Percentiles rank a stretch among this genome's conserved stretches.
Conservation (phyloP, 2,329 filamentous ascomycete species). For the Curvularia lunata region DNA sequence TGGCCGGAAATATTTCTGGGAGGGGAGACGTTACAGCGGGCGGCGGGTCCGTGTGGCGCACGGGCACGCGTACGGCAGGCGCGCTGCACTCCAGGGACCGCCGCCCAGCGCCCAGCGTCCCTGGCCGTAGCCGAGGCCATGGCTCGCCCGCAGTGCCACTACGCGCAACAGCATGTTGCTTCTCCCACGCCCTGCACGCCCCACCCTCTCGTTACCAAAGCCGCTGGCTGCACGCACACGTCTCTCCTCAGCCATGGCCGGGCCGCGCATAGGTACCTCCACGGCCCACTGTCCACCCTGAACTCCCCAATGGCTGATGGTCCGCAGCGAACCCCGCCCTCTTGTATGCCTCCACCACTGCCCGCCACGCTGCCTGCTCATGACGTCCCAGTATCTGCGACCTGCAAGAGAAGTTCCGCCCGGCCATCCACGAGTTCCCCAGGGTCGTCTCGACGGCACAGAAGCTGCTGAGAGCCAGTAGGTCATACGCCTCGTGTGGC, state of each 20-base stretch:
- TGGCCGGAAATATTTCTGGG: constrained; percentile 14
- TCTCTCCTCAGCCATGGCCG: constrained; percentile 35
- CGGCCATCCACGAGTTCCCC: constrained; percentile 82
- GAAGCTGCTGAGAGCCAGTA: constrained; percentile 60
- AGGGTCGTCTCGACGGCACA: constrained; percentile 67
- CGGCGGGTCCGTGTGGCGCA: neutral
- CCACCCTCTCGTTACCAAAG: constrained; percentile 1
- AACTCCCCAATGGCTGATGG: constrained; percentile 32
- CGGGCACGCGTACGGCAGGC: constrained; percentile 14
- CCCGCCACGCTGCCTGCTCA: constrained; percentile 26
- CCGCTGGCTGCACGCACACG: constrained; percentile 6
- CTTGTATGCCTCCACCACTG: constrained; percentile 40
- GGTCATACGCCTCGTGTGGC: constrained; percentile 18
- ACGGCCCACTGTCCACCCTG: constrained; percentile 19
- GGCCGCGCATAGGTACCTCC: constrained; percentile 39
- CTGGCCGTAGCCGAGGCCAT: constrained; percentile 23
- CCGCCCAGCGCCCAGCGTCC: constrained; percentile 1
- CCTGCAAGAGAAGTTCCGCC: constrained; percentile 90
- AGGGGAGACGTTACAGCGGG: constrained; percentile 1
- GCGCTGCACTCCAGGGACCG: constrained; percentile 11
- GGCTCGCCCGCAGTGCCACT: neutral
- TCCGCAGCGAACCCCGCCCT: constrained; percentile 49
- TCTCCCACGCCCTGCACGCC: constrained; percentile 20
- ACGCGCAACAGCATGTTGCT: constrained; percentile 16
- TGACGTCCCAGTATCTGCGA: constrained; percentile 76